A percentile compares a stretch with the other conserved stretches of the same genome.
Evolutionary conservation across 1,284 basidiomycete genomes (phyloP).

Genomic region (Trichosporon ovoides): DNA sequence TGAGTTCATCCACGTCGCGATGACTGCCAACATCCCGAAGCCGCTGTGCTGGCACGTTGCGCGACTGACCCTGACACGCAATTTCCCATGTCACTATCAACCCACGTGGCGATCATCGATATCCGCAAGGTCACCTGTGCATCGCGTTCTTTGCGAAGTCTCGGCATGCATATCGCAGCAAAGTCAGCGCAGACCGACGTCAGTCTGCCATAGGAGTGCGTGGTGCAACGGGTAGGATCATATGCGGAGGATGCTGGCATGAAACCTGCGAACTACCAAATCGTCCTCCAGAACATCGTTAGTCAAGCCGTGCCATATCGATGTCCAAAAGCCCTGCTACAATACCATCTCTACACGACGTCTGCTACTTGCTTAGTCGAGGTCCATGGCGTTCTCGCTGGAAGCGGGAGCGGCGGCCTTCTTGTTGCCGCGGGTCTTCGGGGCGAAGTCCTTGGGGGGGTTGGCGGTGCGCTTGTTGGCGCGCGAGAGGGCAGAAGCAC

Average conservation of each 20-base stretch:
- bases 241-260: conserved; percentile 17
- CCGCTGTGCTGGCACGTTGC: conserved; percentile 5
- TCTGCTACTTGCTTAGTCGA: conserved; percentile 35
- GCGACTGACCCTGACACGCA: conserved; percentile 4
- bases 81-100: not conserved
- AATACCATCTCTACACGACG: conserved; percentile 4
- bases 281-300: conserved; percentile 8
- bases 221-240: not conserved
- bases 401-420: conserved; percentile 64
- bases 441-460: conserved; percentile 56
- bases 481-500: conserved; percentile 67
- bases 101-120: not conserved
- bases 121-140: not conserved
- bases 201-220: not conserved
- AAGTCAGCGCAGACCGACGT: too few species aligned
- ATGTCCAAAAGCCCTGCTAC: conserved; percentile 6
- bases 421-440: conserved; percentile 74
- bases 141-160: too few species aligned
- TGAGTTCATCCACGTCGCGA: conserved; percentile 4
- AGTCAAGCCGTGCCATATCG: conserved; percentile 3
- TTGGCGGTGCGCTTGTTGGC: conserved; percentile 67
- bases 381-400: conserved; percentile 46
- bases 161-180: too few species aligned
- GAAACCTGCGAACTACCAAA: conserved; percentile 17
- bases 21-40: not conserved